Evolutionary conservation across 192 early-diverging fungal species (phyloP).

Genomic region (Backusella circina): DNA sequence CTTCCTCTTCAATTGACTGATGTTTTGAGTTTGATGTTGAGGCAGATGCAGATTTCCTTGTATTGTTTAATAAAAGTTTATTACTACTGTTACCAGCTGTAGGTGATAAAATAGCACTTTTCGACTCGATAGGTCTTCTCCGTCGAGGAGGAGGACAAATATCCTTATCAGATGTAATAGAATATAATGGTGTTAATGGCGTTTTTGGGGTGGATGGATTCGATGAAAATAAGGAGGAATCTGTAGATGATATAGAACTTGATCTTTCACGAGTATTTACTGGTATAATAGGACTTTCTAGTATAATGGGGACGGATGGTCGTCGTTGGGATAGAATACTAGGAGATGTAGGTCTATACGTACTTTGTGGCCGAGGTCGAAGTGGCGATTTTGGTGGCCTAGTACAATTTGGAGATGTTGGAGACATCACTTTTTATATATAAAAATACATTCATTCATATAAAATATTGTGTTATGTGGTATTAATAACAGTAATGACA

Average conservation of each 20-base stretch:
- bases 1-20: not conserved
- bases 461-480: not conserved
- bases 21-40: not conserved
- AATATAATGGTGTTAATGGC: not conserved
- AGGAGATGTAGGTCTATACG: not conserved
- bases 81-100: not conserved
- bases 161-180: not conserved
- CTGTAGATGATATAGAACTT: not conserved
- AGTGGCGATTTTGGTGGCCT: conserved; percentile 6
- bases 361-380: not conserved
- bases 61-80: not conserved
- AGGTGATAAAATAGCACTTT: not conserved
- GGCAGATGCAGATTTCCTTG: not conserved
- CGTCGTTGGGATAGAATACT: conserved; percentile 1
- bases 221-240: conserved; percentile 12
- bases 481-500: not conserved
- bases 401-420: not conserved
- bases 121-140: not conserved
- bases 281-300: not conserved
- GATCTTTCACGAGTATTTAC: not conserved
- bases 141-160: not conserved
- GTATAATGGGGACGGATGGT: conserved; percentile 4
- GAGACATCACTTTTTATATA: not conserved
- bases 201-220: conserved; percentile 15
- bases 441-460: not conserved